Base-by-base conservation (phyloP, 2,329 filamentous ascomycete genomes). In the Colletotrichum sojae region DNA sequence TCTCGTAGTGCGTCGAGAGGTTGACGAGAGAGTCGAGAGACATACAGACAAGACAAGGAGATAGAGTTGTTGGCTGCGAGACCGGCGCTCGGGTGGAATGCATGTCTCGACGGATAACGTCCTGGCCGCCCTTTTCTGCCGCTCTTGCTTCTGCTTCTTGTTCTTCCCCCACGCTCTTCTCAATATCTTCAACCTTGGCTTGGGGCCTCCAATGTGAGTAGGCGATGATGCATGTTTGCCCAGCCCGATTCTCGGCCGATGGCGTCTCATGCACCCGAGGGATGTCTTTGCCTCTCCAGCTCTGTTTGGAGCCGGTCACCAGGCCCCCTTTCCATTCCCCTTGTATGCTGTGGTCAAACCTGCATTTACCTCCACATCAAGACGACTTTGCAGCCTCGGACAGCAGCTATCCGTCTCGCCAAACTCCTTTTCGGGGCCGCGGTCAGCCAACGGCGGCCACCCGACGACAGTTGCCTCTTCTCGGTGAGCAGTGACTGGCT, bases 391-490 rank as follows among this genome's bases (percentile, higher is more conserved):
- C 66, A 69, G 55, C 55, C 54, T 69, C 55, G 18, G 43, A 54
- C 61, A 60, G 66, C 51, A 56, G 62, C 40, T 18, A 55, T n/a
- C 62, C 62, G 55, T 66, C 54, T 60, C 62, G 56, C 43, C 49
- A 60, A 25, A 54, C 31, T 36, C 40, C 51, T 40, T 55, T 68
- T 68, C 25, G 62, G 63, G 31, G 36, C 46, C 55, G n/a, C 40
- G 12, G 51, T 59, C 66, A 60, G 45, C 45, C 40, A 54, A 20
- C 43, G 36, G 66, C 55, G 43, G 62, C 43, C 52, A 69, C 49
- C 62, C 66, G 62, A 69, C 66, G 49, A 69, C 61, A 55, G 55
- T 48, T 58, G 61, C 62, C 51, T 66, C 27, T 13, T 49, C 52
- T 57, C 55, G 61, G 40, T 51, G 65, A 55, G 54, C 43, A 13